phyloP scores from a whole-genome alignment of 1,284 basidiomycete species.

The Ganoderma meredithae region DNA sequence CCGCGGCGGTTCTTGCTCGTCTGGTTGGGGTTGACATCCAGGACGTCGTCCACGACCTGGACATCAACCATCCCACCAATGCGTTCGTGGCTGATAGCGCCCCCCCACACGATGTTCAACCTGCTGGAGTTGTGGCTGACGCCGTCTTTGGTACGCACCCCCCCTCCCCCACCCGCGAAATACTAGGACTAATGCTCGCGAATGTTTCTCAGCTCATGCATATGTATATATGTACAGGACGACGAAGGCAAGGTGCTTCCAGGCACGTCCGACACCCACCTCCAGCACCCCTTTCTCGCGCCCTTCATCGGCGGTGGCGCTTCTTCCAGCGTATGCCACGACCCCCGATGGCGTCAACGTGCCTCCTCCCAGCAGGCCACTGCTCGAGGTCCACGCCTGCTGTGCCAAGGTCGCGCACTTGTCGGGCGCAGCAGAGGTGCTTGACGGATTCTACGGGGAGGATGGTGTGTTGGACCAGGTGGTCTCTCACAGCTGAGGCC shows the following conservation, averaged over 20 bases:
- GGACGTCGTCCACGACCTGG: not conserved
- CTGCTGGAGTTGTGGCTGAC: not conserved
- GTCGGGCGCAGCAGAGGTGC: not conserved
- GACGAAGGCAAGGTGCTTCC: not conserved
- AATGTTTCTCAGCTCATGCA: not conserved
- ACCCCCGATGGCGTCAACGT: not conserved
- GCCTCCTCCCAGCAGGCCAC: not conserved
- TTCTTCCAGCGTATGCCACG: no score
- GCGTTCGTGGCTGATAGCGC: not conserved
- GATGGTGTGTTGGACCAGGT: not conserved
- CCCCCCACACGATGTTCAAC: not conserved
- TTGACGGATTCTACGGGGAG: not conserved
- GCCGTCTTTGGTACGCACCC: not conserved
- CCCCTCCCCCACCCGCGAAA: not conserved
- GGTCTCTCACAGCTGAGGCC: no score
- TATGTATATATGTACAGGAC: not conserved
- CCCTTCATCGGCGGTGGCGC: no score
- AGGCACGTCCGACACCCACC: not conserved
- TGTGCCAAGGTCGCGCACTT: not conserved
- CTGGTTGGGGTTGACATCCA: not conserved
- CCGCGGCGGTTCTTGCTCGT: not conserved
- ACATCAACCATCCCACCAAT: not conserved
- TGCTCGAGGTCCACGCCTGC: not conserved
- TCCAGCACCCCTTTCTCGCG: not conserved
- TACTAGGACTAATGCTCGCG: no score